These are phyloP conservation scores for Helminthosporium solani DNA, from an alignment of 2,329 filamentous ascomycete species.

Conservation along the genomic window DNA sequence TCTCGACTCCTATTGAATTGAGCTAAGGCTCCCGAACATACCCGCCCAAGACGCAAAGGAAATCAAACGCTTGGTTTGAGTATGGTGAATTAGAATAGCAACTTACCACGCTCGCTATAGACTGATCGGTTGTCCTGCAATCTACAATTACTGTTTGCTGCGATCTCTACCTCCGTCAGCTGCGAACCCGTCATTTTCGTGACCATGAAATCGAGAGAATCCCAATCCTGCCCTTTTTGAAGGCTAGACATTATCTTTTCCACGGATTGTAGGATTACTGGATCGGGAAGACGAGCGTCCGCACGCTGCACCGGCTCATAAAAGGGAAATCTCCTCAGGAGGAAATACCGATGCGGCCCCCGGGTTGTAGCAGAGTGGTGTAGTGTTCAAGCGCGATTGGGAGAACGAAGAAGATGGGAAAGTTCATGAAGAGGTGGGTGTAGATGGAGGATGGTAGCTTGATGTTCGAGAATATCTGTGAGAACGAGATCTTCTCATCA, in stretches of 20 bases:
- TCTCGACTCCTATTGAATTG: no score
- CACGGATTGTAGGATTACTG: slow-evolving; percentile 8
- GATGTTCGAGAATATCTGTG: slow-evolving; percentile 7
- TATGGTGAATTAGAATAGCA: no score
- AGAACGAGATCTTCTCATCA: not conserved
- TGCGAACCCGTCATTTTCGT: slow-evolving; percentile 8
- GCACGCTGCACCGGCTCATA: slow-evolving; percentile 9
- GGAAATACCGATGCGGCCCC: slow-evolving; percentile 23
- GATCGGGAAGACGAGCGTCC: slow-evolving; percentile 5
- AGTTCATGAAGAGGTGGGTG: slow-evolving; percentile 27
- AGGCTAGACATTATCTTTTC: slow-evolving; percentile 10
- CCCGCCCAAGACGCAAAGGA: no score
- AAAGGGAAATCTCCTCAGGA: slow-evolving; percentile 23
- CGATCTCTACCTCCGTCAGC: slow-evolving; percentile 15
- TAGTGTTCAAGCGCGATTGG: slow-evolving; percentile 5
- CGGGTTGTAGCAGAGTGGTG: slow-evolving; percentile 8
- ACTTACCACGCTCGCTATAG: no score
- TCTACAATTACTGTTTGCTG: slow-evolving; percentile 6
- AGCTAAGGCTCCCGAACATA: no score
- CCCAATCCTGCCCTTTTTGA: slow-evolving; percentile 14
- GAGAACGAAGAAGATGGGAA: slow-evolving; percentile 23
- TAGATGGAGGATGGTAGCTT: slow-evolving; percentile 13
- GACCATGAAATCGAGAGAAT: slow-evolving; percentile 8
- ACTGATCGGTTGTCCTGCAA: slow-evolving; percentile 18
- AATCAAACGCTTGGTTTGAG: no score